Percentiles rank a stretch among this genome's conserved stretches.
phyloP scores from a whole-genome alignment of 2,329 filamentous ascomycete species.

The Aspergillus novoparasiticus region DNA sequence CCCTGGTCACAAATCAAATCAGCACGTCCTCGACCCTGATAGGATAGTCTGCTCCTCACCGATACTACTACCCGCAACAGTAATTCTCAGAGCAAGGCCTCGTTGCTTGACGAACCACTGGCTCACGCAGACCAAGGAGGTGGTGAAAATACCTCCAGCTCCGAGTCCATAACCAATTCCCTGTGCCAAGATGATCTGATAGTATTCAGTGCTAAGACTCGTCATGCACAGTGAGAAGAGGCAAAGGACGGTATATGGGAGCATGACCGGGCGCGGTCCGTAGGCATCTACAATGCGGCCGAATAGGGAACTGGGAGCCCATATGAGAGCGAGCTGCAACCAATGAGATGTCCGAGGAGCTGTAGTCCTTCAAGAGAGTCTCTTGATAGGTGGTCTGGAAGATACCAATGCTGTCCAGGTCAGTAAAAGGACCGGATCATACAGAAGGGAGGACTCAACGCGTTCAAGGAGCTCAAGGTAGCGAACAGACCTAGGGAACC shows the following conservation, averaged over 20 bases:
- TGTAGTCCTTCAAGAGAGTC: constrained; percentile 18
- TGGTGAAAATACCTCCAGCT: constrained; percentile 18
- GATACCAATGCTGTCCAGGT: background rate
- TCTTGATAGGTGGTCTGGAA: background rate
- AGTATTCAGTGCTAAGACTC: constrained; percentile 17
- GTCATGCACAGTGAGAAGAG: constrained; percentile 17
- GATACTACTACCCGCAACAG: constrained; percentile 14
- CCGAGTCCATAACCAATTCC: constrained; percentile 20
- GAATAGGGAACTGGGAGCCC: constrained; percentile 24
- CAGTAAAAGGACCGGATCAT: background rate
- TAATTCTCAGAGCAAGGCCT: constrained; percentile 18
- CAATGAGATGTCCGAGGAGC: constrained; percentile 47
- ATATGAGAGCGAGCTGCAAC: constrained; percentile 50
- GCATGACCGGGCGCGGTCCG: constrained; percentile 11
- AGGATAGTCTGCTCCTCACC: constrained; percentile 4
- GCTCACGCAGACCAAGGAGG: constrained; percentile 18
- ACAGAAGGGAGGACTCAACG: background rate
- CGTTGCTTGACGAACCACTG: constrained; percentile 22
- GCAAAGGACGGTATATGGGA: constrained; percentile 13
- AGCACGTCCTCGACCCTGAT: no score
- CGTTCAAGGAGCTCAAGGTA: constrained; percentile 30
- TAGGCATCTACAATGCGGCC: constrained; percentile 16
- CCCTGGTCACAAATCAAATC: no score
- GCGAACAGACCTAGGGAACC: constrained; percentile 32
- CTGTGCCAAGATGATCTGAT: constrained; percentile 22